phyloP scores from a whole-genome alignment of 495 filamentous ascomycete genomes.

The Neurospora sp. region DNA sequence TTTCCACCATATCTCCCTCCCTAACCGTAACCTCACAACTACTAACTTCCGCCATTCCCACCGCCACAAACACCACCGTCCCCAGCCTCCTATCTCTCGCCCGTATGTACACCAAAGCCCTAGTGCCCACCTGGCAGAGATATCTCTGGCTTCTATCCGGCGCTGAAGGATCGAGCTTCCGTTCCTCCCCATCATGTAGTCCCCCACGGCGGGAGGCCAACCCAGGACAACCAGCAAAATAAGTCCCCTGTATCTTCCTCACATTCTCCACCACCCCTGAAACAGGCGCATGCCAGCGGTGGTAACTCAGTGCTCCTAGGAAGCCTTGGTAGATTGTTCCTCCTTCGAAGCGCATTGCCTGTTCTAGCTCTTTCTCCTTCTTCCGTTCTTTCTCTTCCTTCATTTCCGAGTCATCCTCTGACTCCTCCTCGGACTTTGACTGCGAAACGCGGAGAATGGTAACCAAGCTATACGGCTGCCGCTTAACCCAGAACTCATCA shows the following conservation, averaged over 20 bases:
- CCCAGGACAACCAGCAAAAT: conserved; percentile 5
- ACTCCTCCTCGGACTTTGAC: neutral
- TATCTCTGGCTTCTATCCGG: neutral
- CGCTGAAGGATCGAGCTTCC: neutral
- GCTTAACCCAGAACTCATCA: conserved; percentile 40
- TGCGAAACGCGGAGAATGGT: conserved; percentile 23
- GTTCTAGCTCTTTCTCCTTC: neutral
- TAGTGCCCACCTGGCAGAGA: neutral
- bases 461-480: conserved; percentile 29
- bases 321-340: conserved; percentile 34
- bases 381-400: neutral
- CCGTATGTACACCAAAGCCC: neutral
- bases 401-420: neutral
- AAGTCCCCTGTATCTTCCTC: conserved; percentile 24
- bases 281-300: conserved; percentile 39
- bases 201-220: neutral
- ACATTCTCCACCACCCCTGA: conserved; percentile 23
- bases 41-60: neutral
- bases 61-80: neutral
- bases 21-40: neutral
- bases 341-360: conserved; percentile 18
- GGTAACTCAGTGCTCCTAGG: conserved; percentile 37
- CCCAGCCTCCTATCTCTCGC: neutral
- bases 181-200: neutral
- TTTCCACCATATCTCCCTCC: neutral